phyloP scores from a whole-genome alignment of 768 basidiomycete species.

The Kwoniella dejecticola region DNA sequence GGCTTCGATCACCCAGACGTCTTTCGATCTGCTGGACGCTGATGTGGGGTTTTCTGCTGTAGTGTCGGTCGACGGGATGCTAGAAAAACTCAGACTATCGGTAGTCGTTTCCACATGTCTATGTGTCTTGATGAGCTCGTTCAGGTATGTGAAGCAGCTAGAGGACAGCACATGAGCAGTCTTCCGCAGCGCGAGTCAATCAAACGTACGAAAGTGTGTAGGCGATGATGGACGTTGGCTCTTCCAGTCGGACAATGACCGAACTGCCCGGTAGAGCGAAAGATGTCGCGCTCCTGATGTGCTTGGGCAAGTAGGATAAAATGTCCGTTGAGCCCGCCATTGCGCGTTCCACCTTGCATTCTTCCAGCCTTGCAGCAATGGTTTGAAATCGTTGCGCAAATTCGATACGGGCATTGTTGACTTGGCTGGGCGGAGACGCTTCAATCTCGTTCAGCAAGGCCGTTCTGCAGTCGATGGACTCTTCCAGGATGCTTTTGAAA shows the following conservation, averaged over 20 bases:
- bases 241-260: conserved; percentile 40
- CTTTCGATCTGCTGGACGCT: conserved; percentile 3
- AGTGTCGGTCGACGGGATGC: not conserved
- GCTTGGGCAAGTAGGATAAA: conserved; percentile 20
- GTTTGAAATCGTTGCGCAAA: conserved; percentile 4
- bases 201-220: conserved; percentile 44
- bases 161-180: not conserved
- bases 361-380: not conserved
- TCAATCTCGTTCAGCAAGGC: not conserved
- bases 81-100: not conserved
- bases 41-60: not conserved
- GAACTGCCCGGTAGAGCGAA: conserved; percentile 40
- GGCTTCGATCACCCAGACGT: conserved; percentile 36
- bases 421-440: conserved; percentile 9
- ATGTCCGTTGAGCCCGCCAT: not conserved
- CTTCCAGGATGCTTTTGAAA: not conserved
- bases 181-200: not conserved
- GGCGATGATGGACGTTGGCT: conserved; percentile 46
- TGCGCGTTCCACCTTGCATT: conserved; percentile 12
- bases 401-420: conserved; percentile 32
- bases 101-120: conserved; percentile 4
- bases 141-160: conserved; percentile 40
- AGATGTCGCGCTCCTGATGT: conserved; percentile 6
- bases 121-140: conserved; percentile 25
- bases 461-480: not conserved